Conservation (phyloP, 2,329 filamentous ascomycete species). For the Colletotrichum magnum region DNA sequence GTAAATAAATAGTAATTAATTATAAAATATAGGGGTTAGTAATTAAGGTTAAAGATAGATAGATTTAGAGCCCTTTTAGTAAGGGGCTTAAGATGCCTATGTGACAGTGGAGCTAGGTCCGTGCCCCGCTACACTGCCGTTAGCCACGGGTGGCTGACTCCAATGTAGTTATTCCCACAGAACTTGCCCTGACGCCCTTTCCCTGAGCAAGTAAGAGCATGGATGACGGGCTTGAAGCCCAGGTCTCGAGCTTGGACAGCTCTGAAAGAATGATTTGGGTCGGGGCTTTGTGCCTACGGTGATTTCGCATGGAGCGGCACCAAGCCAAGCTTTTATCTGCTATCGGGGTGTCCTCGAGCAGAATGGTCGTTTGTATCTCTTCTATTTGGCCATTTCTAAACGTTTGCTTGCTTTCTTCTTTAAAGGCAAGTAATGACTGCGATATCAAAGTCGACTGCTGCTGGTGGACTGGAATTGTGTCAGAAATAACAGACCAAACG, state of each 20-base stretch:
- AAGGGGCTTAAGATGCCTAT: too few species aligned
- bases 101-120: too few species aligned
- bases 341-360: not conserved
- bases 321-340: not conserved
- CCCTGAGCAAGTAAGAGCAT: not conserved
- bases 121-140: too few species aligned
- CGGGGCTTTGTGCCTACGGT: not conserved
- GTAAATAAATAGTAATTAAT: too few species aligned
- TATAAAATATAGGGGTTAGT: too few species aligned
- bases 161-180: not conserved
- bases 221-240: not conserved
- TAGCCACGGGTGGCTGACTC: too few species aligned
- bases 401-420: not conserved
- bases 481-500: too few species aligned
- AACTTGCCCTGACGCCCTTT: not conserved
- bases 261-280: not conserved
- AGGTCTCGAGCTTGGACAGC: not conserved
- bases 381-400: fast-evolving
- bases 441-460: not conserved
- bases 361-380: not conserved
- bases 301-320: slow-evolving; percentile 7
- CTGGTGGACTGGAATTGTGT: too few species aligned
- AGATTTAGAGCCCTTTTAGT: too few species aligned
- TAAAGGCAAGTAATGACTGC: not conserved
- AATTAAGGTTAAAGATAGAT: too few species aligned